Conservation (phyloP, 2,329 filamentous ascomycete species). For the Colletotrichum sidae region DNA sequence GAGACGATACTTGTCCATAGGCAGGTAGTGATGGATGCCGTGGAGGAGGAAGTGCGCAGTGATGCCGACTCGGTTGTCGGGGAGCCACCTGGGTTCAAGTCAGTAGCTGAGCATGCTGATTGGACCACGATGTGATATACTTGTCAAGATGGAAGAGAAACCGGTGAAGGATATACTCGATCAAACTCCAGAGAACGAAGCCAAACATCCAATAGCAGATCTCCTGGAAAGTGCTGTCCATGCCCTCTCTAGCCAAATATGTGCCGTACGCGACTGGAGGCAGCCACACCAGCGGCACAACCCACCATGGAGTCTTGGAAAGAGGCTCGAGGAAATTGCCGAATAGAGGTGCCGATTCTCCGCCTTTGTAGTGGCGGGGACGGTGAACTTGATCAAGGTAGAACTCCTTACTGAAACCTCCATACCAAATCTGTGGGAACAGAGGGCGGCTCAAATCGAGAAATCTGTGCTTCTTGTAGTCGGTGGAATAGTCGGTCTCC, state of each 20-base stretch:
- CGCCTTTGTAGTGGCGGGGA: constrained; percentile 94
- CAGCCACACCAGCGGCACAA: constrained; percentile 86
- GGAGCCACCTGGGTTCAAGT: constrained; percentile 73
- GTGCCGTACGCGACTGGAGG: constrained; percentile 83
- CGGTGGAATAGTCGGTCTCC: constrained; percentile 80
- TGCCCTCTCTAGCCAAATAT: constrained; percentile 71
- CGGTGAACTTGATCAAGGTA: constrained; percentile 97
- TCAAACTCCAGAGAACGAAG: constrained; percentile 84
- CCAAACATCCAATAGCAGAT: constrained; percentile 77
- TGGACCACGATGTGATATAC: constrained; percentile 63
- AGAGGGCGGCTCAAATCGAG: constrained; percentile 88
- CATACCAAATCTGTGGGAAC: constrained; percentile 87
- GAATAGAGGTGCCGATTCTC: constrained; percentile 91
- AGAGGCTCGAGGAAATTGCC: constrained; percentile 99
- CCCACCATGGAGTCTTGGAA: constrained; percentile 93
- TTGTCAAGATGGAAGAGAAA: constrained; percentile 94
- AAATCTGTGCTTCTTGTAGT: constrained; percentile 94
- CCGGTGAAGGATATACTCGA: constrained; percentile 90
- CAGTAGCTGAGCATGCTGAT: no score
- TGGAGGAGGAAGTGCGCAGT: constrained; percentile 94
- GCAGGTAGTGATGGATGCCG: constrained; percentile 96
- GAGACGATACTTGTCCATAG: constrained; percentile 98
- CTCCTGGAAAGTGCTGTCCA: constrained; percentile 60
- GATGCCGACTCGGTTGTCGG: constrained; percentile 89
- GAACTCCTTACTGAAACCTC: constrained; percentile 93